Evolutionary conservation across 139 green algal genomes (phyloP).

Genomic region (Chlamydomonas sphaeroides): DNA sequence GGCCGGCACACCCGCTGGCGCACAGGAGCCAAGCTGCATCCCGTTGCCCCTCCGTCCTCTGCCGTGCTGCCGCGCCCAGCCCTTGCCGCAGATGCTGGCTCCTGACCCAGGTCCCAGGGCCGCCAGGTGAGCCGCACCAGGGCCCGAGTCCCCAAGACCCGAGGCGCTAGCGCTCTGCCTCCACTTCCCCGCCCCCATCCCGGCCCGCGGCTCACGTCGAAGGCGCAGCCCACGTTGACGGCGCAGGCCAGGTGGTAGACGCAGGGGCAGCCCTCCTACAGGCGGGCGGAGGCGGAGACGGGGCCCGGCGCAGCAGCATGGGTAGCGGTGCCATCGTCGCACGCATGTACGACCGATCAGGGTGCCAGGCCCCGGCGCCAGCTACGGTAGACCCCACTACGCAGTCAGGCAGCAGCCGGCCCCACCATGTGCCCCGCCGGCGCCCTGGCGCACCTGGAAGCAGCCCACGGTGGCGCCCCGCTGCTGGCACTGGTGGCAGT

Average conservation of each 20-base stretch:
- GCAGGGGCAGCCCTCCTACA: slow-evolving; percentile 37
- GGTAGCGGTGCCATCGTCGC: too few species aligned
- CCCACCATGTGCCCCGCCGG: too few species aligned
- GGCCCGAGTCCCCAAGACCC: not conserved
- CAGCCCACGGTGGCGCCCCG: slow-evolving; percentile 41
- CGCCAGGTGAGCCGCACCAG: not conserved
- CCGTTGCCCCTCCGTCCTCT: not conserved
- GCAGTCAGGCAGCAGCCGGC: too few species aligned
- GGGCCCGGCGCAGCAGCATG: too few species aligned
- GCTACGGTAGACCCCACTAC: too few species aligned
- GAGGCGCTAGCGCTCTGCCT: too few species aligned
- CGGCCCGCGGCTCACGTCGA: slow-evolving; percentile 3
- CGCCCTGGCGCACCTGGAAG: too few species aligned
- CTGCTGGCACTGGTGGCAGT: slow-evolving; percentile 30
- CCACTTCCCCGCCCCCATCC: not conserved
- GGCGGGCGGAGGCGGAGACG: too few species aligned
- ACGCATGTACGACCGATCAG: too few species aligned
- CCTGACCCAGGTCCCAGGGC: not conserved
- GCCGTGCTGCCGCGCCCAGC: too few species aligned
- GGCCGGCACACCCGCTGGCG: not conserved
- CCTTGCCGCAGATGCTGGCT: not conserved
- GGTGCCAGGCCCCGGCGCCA: too few species aligned
- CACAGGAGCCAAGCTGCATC: not conserved
- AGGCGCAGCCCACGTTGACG: not conserved
- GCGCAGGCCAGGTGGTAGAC: slow-evolving; percentile 46